Percentiles rank a stretch among this genome's conserved stretches.
Evolutionary conservation across 2,329 filamentous ascomycete genomes (phyloP).

Genomic region (Arthrobotrys sinensis): DNA sequence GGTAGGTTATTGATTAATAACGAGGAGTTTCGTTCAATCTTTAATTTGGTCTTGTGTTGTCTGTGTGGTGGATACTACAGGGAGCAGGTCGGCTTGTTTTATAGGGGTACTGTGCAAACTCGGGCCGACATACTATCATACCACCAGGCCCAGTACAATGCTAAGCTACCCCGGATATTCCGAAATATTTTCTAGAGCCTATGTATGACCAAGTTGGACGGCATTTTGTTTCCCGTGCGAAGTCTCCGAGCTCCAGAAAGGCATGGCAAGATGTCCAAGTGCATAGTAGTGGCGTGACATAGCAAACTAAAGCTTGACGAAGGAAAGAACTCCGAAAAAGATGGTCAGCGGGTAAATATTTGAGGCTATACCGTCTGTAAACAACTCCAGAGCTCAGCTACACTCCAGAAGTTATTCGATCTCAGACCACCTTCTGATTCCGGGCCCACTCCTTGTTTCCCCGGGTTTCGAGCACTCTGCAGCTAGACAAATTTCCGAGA

Average conservation of each 20-base stretch:
- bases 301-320: neutral
- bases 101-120: conserved; percentile 27
- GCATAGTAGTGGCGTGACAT: conserved; percentile 12
- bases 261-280: neutral
- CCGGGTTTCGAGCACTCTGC: conserved; percentile 18
- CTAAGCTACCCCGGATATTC: neutral
- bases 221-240: neutral
- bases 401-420: neutral
- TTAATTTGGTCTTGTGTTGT: conserved; percentile 25
- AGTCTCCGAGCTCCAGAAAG: neutral
- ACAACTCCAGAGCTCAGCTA: conserved; percentile 7
- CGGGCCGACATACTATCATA: conserved; percentile 40
- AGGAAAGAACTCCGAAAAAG: conserved; percentile 13
- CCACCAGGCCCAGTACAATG: conserved; percentile 5
- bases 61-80: neutral
- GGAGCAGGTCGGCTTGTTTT: conserved; percentile 21
- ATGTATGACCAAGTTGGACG: neutral
- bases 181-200: conserved; percentile 33
- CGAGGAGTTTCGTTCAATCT: conserved; percentile 14
- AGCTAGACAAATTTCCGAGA: conserved; percentile 15
- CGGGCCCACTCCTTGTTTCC: conserved; percentile 11
- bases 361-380: neutral
- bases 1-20: neutral
- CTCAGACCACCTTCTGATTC: conserved; percentile 10
- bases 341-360: conserved; percentile 2